Base-by-base conservation (phyloP, 345 rosid species). In the Ceriops decandra region DNA sequence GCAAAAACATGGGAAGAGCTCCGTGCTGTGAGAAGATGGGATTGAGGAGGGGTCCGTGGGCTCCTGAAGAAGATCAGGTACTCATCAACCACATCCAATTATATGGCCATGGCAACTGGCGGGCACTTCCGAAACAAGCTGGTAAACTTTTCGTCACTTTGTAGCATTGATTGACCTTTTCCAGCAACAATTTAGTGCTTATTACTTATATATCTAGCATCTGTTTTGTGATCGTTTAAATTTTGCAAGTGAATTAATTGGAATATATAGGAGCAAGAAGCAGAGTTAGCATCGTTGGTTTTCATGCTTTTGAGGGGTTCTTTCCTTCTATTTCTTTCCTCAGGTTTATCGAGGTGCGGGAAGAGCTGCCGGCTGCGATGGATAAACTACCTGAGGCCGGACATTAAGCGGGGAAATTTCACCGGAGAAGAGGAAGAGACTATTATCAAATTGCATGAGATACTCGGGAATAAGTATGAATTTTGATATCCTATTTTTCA, bases 281-380 rank as follows among this genome's bases (percentile, higher is more conserved):
- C 4, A 42, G 49, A 13, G 16, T 42, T 42, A 42, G 49, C 49
- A 13, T 42, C 49, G 1, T 52, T 13, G 26, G 6, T 33, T 42
- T 42, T 47, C 2, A 30, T 9, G 65, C 5, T 28, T 35, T 53
- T 17, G 16, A 68, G 11, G 33, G 35, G 57, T 17, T 9, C 61
- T 0, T 27, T 16, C 9, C 19, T 64, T 32, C 11, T 52, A 0
- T 27, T 16, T 6, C 19, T 62, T 32, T 13, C 56, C 59, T 10
- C 75, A 90, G 96, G 96, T 52, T 77, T 90, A 68, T 73, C 84
- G 51, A 86, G 96, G 72, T 90, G 93, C 56, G 96, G 96, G 1
- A 90, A 90, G 83, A 90, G 96, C 72, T 90, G 96, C 78, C 84
- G 96, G 62, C 84, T 90, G 26, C 80, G 96, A 5, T 90, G 96